These are phyloP conservation scores for Skeletonema menzelii DNA, from an alignment of 108 stramenopile species.

Conservation along the genomic window DNA sequence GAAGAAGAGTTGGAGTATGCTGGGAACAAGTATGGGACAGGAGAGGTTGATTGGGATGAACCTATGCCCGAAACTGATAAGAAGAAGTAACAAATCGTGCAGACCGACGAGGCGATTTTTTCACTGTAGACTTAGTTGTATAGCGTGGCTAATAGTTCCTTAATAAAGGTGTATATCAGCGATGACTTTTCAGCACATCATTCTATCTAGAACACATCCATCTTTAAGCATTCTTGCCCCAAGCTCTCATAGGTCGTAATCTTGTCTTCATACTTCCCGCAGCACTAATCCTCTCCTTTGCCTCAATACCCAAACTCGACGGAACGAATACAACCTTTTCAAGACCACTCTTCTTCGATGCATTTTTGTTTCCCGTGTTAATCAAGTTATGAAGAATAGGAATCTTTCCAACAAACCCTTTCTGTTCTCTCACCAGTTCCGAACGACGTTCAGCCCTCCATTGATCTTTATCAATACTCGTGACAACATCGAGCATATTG, in stretches of 20 bases:
- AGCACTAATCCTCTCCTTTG: slow-evolving; percentile 68
- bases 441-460: slow-evolving; percentile 37
- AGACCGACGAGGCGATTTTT: background rate
- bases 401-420: slow-evolving; percentile 37
- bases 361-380: background rate
- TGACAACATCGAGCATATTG: slow-evolving; percentile 79
- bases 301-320: slow-evolving; percentile 57
- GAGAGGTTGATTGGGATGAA: slow-evolving; percentile 41
- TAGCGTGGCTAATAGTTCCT: background rate
- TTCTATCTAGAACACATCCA: background rate
- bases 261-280: slow-evolving; percentile 74
- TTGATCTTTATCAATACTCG: slow-evolving; percentile 71
- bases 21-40: slow-evolving; percentile 49
- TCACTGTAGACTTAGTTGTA: background rate
- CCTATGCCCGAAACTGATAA: background rate
- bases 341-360: slow-evolving; percentile 28
- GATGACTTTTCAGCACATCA: background rate
- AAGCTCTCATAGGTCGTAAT: slow-evolving; percentile 75
- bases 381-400: slow-evolving; percentile 31
- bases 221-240: slow-evolving; percentile 34
- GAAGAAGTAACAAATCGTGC: slow-evolving; percentile 10
- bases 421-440: slow-evolving; percentile 30
- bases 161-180: background rate
- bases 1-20: slow-evolving; percentile 73
- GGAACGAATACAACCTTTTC: slow-evolving; percentile 69